A percentile compares a stretch with the other conserved stretches of the same genome.
Conservation (phyloP, 352 stramenopile species). For the Pelagophyceae sp. region DNA sequence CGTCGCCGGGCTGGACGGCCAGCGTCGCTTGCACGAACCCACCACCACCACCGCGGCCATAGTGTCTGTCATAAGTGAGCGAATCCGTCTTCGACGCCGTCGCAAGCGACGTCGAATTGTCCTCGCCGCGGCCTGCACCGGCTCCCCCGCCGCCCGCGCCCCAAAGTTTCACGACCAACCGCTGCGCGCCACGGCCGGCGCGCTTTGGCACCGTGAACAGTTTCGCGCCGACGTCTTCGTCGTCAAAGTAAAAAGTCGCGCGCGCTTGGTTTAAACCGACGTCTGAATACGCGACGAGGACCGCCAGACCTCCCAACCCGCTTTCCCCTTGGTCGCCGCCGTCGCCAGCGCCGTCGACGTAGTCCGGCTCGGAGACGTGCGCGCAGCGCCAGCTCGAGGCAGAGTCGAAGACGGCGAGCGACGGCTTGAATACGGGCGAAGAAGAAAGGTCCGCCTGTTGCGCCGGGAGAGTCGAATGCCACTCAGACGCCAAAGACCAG, state of each 20-base stretch:
- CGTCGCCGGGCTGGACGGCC: conserved; percentile 41
- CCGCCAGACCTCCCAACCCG: conserved; percentile 47
- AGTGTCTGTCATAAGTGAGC: conserved; percentile 25
- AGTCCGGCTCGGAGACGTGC: conserved; percentile 52
- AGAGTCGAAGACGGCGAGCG: conserved; percentile 1
- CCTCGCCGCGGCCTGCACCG: conserved; percentile 15
- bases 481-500: conserved; percentile 24
- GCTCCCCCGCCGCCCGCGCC: conserved; percentile 58
- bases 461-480: conserved; percentile 20
- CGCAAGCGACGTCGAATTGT: conserved; percentile 4
- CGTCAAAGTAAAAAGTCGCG: conserved; percentile 31
- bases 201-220: neutral
- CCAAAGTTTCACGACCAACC: conserved; percentile 62
- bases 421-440: too few species aligned
- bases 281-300: conserved; percentile 53
- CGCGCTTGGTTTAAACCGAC: conserved; percentile 40
- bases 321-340: conserved; percentile 40
- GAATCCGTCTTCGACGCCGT: neutral
- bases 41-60: conserved; percentile 55
- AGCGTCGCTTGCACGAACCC: conserved; percentile 57
- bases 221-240: neutral
- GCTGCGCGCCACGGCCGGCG: conserved; percentile 22
- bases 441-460: conserved; percentile 20
- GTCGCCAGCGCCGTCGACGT: conserved; percentile 48
- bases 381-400: conserved; percentile 38